phyloP scores from a whole-genome alignment of 805 yeast genomes.

The Maudiozyma bulderi region DNA sequence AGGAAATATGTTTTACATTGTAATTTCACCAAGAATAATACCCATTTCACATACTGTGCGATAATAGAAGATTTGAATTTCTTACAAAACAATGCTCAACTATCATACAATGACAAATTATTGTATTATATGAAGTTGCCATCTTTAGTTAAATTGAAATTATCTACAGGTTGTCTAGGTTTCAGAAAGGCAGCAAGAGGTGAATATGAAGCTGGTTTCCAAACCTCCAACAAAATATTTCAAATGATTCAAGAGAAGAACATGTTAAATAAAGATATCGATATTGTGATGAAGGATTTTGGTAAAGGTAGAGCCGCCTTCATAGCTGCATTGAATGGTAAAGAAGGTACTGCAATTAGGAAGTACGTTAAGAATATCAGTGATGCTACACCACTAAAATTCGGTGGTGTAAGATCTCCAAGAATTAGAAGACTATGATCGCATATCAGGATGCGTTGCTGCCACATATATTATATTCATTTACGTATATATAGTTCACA shows the following conservation, averaged over 20 bases:
- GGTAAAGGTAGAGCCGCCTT: slow-evolving; percentile 90
- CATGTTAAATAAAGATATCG: slow-evolving; percentile 52
- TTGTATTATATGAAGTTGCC: slow-evolving; percentile 71
- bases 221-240: slow-evolving; percentile 67
- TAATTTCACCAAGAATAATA: slow-evolving; percentile 71
- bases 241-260: slow-evolving; percentile 56
- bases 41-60: slow-evolving; percentile 65
- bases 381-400: slow-evolving; percentile 74
- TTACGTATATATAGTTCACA: neutral
- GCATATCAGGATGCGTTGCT: slow-evolving; percentile 8
- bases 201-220: slow-evolving; percentile 89
- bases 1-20: slow-evolving; percentile 64
- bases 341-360: slow-evolving; percentile 69
- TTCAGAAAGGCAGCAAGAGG: slow-evolving; percentile 85
- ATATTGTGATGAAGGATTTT: slow-evolving; percentile 67
- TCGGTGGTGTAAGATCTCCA: slow-evolving; percentile 89
- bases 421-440: slow-evolving; percentile 63
- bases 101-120: slow-evolving; percentile 58
- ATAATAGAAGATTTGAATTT: slow-evolving; percentile 57
- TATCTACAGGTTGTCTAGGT: slow-evolving; percentile 80
- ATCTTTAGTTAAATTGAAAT: slow-evolving; percentile 57
- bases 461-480: too few relatives aligned
- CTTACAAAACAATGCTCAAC: slow-evolving; percentile 43
- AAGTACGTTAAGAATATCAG: slow-evolving; percentile 58
- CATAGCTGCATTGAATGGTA: slow-evolving; percentile 72